A percentile compares a stretch with the other conserved stretches of the same genome.
These are phyloP conservation scores for Ogataea allantospora DNA, from an alignment of 805 yeast species.

Conservation along the genomic window DNA sequence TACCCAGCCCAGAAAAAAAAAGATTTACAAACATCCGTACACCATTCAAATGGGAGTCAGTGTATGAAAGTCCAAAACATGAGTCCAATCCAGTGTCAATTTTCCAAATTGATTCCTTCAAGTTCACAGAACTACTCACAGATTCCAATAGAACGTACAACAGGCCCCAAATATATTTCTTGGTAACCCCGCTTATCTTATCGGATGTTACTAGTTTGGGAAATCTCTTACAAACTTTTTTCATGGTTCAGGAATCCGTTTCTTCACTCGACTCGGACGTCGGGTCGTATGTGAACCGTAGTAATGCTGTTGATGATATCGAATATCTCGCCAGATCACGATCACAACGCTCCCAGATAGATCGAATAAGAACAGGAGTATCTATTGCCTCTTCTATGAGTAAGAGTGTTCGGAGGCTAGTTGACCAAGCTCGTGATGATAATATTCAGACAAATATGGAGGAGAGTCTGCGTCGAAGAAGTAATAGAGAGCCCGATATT, in stretches of 20 bases:
- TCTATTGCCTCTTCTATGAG: slow-evolving; percentile 4
- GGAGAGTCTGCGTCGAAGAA: neutral
- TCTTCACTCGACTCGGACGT: slow-evolving; percentile 6
- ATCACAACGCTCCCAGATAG: neutral
- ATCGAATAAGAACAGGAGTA: slow-evolving; percentile 3
- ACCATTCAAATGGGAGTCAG: too few species aligned
- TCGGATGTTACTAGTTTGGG: slow-evolving; percentile 3
- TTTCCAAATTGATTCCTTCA: too few species aligned
- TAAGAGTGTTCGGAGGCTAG: slow-evolving; percentile 2
- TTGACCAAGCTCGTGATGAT: slow-evolving; percentile 18
- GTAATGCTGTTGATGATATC: neutral
- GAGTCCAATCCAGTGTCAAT: too few species aligned
- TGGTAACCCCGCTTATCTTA: neutral
- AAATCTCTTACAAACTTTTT: neutral
- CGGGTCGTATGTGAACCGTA: neutral
- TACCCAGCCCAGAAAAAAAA: too few species aligned
- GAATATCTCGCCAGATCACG: slow-evolving; percentile 1
- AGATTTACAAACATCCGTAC: slow-evolving; percentile 5
- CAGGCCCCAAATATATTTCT: neutral
- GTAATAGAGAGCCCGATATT: slow-evolving; percentile 20
- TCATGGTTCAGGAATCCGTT: slow-evolving; percentile 1
- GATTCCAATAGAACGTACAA: too few species aligned
- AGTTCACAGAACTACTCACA: too few species aligned
- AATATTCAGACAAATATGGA: slow-evolving; percentile 17
- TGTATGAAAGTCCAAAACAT: too few species aligned